phyloP scores from a whole-genome alignment of 2,329 filamentous ascomycete species.

The Aspergillus texensis region DNA sequence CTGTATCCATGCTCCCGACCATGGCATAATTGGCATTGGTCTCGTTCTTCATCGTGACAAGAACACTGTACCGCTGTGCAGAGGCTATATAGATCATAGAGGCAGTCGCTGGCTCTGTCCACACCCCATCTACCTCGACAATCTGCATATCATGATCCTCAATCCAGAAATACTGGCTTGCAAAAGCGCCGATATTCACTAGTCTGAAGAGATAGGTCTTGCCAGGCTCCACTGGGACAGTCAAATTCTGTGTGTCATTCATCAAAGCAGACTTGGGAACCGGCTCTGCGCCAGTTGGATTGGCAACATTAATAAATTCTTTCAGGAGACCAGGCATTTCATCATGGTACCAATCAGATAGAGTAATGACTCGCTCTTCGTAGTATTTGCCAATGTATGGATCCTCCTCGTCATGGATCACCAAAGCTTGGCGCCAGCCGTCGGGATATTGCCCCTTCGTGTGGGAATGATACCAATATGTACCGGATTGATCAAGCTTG shows the following conservation, averaged over 20 bases:
- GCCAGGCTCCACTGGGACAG: constrained; percentile 61
- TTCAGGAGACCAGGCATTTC: background rate
- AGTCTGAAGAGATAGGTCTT: constrained; percentile 76
- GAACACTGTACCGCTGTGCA: constrained; percentile 63
- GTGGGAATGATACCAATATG: constrained; percentile 71
- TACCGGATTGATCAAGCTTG: constrained; percentile 50
- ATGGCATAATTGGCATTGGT: constrained; percentile 68
- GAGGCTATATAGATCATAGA: constrained; percentile 67
- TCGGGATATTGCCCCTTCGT: constrained; percentile 67
- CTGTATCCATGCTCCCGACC: constrained; percentile 33
- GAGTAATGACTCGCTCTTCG: constrained; percentile 4
- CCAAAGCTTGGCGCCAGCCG: constrained; percentile 67
- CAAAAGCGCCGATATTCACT: constrained; percentile 76
- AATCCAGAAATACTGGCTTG: constrained; percentile 53
- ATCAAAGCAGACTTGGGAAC: constrained; percentile 67
- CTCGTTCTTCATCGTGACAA: constrained; percentile 64
- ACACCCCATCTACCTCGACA: constrained; percentile 74
- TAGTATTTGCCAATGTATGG: constrained; percentile 2
- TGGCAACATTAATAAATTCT: constrained; percentile 39
- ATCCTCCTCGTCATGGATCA: constrained; percentile 64
- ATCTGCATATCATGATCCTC: constrained; percentile 64
- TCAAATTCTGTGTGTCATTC: constrained; percentile 67
- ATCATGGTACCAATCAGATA: constrained; percentile 9
- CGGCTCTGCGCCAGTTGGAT: constrained; percentile 65
- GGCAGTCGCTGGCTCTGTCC: constrained; percentile 62